Evolutionary conservation across 495 filamentous ascomycete genomes (phyloP).

Genomic region (Hypoxylon crocopeplum): DNA sequence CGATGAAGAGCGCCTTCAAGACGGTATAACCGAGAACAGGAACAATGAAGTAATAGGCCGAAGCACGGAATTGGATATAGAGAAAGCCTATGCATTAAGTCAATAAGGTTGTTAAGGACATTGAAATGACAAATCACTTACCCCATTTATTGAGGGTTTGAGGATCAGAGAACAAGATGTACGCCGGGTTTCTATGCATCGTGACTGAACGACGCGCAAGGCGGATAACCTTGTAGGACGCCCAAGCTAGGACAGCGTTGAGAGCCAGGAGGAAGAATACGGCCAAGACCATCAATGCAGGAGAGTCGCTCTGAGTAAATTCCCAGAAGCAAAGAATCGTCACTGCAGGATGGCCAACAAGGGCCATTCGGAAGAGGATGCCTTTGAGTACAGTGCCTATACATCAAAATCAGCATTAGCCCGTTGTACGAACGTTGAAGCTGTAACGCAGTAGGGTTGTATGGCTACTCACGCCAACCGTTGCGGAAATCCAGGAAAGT

Average conservation of each 20-base stretch:
- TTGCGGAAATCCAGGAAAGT: constrained; percentile 94
- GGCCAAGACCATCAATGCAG: constrained; percentile 84
- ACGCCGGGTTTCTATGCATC: constrained; percentile 95
- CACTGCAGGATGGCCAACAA: constrained; percentile 95
- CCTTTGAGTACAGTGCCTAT: constrained; percentile 76
- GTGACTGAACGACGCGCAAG: constrained; percentile 86
- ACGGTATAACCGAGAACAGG: constrained; percentile 80
- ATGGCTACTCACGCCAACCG: constrained; percentile 64
- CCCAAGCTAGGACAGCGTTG: constrained; percentile 80
- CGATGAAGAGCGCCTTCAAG: constrained; percentile 90
- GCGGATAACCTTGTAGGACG: constrained; percentile 84
- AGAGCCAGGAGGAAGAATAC: constrained; percentile 88
- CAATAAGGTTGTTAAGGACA: too few species aligned
- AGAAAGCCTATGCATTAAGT: constrained; percentile 79
- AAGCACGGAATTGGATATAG: constrained; percentile 96
- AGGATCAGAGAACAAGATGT: constrained; percentile 95
- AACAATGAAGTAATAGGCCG: constrained; percentile 95
- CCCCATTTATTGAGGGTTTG: constrained; percentile 94
- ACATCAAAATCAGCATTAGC: constrained; percentile 2
- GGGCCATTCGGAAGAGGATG: constrained; percentile 87
- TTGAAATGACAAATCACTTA: constrained; percentile 29
- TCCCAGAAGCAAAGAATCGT: constrained; percentile 93
- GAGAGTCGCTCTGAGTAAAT: constrained; percentile 83
- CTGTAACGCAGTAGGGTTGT: too few species aligned
- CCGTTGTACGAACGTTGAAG: background rate